These are phyloP conservation scores for Magnaporthiopsis incrustans DNA, from an alignment of 2,329 filamentous ascomycete species.

Conservation along the genomic window DNA sequence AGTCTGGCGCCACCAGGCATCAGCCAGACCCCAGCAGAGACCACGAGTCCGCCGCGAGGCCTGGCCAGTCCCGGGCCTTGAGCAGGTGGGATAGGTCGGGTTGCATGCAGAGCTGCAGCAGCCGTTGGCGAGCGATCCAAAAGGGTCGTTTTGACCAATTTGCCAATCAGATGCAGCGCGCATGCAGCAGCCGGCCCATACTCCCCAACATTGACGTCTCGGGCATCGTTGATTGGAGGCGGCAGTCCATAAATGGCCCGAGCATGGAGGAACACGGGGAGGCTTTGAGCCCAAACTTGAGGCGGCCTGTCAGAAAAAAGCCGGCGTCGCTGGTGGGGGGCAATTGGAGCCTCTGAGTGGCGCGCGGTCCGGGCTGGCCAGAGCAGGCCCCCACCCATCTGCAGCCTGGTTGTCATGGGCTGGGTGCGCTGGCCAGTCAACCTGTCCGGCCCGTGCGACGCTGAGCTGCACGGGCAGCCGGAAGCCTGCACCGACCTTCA, in stretches of 20 bases:
- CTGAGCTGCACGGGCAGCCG: background rate
- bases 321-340: constrained; percentile 2
- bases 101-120: background rate
- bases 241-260: background rate
- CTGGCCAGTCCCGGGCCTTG: too few relatives aligned
- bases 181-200: background rate
- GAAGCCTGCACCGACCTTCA: background rate
- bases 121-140: background rate
- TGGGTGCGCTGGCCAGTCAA: background rate
- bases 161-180: background rate
- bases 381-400: background rate
- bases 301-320: constrained; percentile 18
- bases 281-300: constrained; percentile 12
- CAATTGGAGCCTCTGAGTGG: constrained; percentile 17
- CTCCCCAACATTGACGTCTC: background rate
- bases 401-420: background rate
- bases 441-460: background rate
- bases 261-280: background rate
- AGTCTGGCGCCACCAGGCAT: background rate
- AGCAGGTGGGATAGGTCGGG: background rate
- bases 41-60: background rate
- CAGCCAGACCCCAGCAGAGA: background rate
- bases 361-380: constrained; percentile 8
- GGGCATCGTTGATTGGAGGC: background rate
- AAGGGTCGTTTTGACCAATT: background rate